These are phyloP conservation scores for Candida buenavistaensis DNA, from an alignment of 1,139 yeast genomes.

Conservation along the genomic window DNA sequence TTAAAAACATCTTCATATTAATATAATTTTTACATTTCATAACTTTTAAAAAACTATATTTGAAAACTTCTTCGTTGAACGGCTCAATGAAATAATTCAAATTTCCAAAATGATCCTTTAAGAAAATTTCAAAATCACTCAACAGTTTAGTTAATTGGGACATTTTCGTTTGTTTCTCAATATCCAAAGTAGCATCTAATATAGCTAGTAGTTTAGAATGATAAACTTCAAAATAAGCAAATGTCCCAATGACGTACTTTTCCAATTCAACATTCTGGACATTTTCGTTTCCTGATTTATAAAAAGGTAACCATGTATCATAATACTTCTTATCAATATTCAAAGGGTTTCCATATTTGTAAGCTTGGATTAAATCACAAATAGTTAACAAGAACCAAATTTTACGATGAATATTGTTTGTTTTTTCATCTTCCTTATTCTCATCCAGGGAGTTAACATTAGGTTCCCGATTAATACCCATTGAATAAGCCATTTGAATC, in stretches of 20 bases:
- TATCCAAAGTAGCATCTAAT: constrained; percentile 24
- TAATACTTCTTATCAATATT: constrained; percentile 20
- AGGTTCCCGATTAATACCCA: constrained; percentile 50
- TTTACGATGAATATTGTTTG: constrained; percentile 47
- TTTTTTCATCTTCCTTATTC: constrained; percentile 21
- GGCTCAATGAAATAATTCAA: constrained; percentile 26
- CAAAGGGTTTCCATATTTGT: constrained; percentile 32
- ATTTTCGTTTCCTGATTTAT: constrained; percentile 30
- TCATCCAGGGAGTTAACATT: constrained; percentile 15
- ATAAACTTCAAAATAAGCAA: constrained; percentile 26
- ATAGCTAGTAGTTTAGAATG: constrained; percentile 22
- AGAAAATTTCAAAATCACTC: constrained; percentile 29
- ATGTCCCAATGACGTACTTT: constrained; percentile 23
- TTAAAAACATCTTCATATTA: constrained; percentile 29
- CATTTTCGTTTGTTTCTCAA: constrained; percentile 21
- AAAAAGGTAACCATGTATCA: constrained; percentile 31
- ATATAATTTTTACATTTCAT: constrained; percentile 33
- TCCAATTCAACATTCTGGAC: constrained; percentile 30
- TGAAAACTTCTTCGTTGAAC: constrained; percentile 21
- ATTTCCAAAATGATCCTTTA: constrained; percentile 23
- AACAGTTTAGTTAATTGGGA: constrained; percentile 22
- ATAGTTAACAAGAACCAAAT: constrained; percentile 51
- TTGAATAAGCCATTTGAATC: constrained; percentile 42
- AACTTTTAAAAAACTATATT: constrained; percentile 31
- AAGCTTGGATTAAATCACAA: constrained; percentile 29